Conservation (phyloP, 176 grass and related monocot species). For the Rhynchospora tenuis region DNA sequence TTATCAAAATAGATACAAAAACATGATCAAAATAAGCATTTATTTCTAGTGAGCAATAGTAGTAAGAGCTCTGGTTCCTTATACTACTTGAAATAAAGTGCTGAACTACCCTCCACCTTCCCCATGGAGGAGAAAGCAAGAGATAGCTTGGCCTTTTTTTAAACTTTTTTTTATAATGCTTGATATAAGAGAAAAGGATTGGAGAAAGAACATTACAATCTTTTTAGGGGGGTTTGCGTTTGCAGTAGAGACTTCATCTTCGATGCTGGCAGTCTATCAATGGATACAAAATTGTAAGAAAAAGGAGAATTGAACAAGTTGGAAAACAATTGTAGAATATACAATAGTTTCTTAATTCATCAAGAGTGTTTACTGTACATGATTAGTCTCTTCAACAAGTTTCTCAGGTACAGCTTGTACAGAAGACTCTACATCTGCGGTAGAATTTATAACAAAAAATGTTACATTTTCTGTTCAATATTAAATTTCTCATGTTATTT, state of each 20-base stretch:
- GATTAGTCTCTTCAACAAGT: conserved; percentile 12
- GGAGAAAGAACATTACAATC: conserved; percentile 61
- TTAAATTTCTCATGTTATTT: not conserved
- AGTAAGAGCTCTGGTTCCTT: not conserved
- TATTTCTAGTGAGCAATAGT: not conserved
- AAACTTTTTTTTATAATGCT: not conserved
- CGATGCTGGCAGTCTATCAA: conserved; percentile 20
- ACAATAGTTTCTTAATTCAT: not conserved
- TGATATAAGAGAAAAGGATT: not conserved
- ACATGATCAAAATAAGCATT: not conserved
- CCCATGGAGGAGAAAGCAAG: not conserved
- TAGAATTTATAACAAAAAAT: not conserved
- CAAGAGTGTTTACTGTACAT: conserved; percentile 11
- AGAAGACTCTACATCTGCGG: not conserved
- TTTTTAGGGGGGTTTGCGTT: conserved; percentile 32
- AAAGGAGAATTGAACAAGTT: not conserved
- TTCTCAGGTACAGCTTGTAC: not conserved
- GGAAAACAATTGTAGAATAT: not conserved
- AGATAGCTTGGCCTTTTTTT: not conserved
- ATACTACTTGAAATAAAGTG: not conserved
- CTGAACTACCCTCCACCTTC: not conserved
- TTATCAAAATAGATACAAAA: not conserved
- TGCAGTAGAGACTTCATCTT: conserved; percentile 36
- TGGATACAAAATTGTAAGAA: not conserved
- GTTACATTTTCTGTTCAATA: not conserved